These are phyloP conservation scores for Plasmodium fragile DNA, from an alignment of 169 alveolate species.

Conservation along the genomic window DNA sequence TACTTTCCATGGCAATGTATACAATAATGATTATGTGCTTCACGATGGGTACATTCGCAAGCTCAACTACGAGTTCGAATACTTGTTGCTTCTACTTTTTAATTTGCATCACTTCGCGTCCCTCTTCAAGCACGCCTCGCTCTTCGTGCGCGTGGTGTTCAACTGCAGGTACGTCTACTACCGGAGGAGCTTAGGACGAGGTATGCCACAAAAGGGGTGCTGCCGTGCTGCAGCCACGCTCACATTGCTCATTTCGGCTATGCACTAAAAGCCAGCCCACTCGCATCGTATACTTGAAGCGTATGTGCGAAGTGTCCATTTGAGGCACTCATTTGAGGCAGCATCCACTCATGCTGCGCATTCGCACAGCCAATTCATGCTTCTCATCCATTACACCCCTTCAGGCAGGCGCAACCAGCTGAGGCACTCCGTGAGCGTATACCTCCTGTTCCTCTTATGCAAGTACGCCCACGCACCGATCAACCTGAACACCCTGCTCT, in stretches of 20 bases:
- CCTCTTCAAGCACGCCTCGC: conserved; percentile 25
- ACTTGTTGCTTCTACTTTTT: conserved; percentile 15
- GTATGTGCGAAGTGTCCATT: too few species aligned
- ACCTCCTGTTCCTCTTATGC: conserved; percentile 48
- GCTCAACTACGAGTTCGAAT: conserved; percentile 23
- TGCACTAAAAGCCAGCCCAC: too few species aligned
- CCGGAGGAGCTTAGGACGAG: neutral
- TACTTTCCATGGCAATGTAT: conserved; percentile 56
- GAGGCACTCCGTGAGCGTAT: conserved; percentile 38
- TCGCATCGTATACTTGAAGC: too few species aligned
- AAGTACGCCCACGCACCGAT: conserved; percentile 61
- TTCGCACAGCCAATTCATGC: too few species aligned
- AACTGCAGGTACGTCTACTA: conserved; percentile 43
- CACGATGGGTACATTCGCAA: conserved; percentile 5
- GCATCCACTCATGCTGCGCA: too few species aligned
- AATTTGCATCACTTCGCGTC: conserved; percentile 32
- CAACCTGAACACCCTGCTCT: conserved; percentile 35
- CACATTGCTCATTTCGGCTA: neutral
- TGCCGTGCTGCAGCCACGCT: too few species aligned
- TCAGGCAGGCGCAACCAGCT: neutral
- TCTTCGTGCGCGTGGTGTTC: conserved; percentile 19
- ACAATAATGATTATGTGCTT: conserved; percentile 33
- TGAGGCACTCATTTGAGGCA: too few species aligned
- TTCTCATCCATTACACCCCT: neutral
- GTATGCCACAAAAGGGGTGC: neutral